Evolutionary conservation across 2,329 filamentous ascomycete species (phyloP).

Genomic region (Alternaria alternata): DNA sequence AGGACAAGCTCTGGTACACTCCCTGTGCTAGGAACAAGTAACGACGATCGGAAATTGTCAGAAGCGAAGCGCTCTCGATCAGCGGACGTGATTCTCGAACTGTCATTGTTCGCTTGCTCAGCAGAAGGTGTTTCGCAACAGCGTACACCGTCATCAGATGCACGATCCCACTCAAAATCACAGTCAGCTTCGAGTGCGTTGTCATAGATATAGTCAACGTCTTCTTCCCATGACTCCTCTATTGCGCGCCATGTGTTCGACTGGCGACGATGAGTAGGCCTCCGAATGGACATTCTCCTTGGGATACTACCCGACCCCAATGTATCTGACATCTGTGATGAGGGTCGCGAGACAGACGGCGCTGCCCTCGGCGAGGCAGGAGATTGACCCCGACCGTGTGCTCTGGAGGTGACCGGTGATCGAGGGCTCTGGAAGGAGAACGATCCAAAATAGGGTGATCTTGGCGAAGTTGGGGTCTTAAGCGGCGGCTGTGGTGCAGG

Average conservation of each 20-base stretch:
- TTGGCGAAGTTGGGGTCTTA: constrained; percentile 35
- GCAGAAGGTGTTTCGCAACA: constrained; percentile 12
- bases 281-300: constrained; percentile 32
- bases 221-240: constrained; percentile 66
- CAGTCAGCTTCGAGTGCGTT: constrained; percentile 68
- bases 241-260: constrained; percentile 48
- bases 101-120: constrained; percentile 12
- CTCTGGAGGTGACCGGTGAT: constrained; percentile 26
- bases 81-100: constrained; percentile 2
- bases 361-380: constrained; percentile 34
- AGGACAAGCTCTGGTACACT: constrained; percentile 47
- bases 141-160: constrained; percentile 34
- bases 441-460: constrained; percentile 37
- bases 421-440: constrained; percentile 39
- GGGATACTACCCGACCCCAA: constrained; percentile 53
- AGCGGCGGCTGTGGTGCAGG: constrained; percentile 45
- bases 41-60: constrained; percentile 35
- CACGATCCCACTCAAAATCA: constrained; percentile 65
- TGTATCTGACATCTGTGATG: constrained; percentile 56
- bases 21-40: constrained; percentile 37
- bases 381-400: constrained; percentile 32
- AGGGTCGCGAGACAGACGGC: constrained; percentile 38
- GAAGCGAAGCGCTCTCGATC: constrained; percentile 27
- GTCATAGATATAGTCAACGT: constrained; percentile 70
- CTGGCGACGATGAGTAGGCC: constrained; percentile 33